Percentiles rank a stretch among this genome's conserved stretches.
phyloP scores from a whole-genome alignment of 106 monocot species.

The Allium sativum region DNA sequence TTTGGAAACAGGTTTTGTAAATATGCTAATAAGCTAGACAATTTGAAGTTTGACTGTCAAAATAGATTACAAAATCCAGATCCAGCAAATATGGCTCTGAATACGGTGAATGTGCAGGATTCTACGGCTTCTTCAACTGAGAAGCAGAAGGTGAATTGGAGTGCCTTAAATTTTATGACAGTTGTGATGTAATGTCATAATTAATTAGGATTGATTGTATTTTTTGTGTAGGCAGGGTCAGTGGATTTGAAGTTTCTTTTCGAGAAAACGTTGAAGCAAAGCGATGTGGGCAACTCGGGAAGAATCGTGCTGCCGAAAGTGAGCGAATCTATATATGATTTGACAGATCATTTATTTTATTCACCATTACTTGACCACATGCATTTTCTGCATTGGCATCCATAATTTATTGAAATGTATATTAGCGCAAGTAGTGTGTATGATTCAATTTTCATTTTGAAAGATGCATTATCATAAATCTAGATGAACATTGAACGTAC shows the following conservation, averaged over 20 bases:
- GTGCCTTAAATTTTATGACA: not conserved
- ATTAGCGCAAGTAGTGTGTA: too few species aligned
- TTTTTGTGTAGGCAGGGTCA: constrained; percentile 21
- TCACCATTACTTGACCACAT: not conserved
- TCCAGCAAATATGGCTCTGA: not conserved
- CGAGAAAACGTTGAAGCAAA: constrained; percentile 88
- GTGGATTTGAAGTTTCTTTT: constrained; percentile 71
- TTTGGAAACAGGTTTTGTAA: not conserved
- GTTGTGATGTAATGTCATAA: not conserved
- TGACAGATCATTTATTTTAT: too few species aligned
- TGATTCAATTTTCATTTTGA: too few species aligned
- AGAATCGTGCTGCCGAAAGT: constrained; percentile 92
- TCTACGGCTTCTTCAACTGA: not conserved
- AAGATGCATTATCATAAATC: too few species aligned
- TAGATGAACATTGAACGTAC: too few species aligned
- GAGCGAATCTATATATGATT: constrained; percentile 6
- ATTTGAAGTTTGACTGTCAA: constrained; percentile 16
- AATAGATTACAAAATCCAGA: constrained; percentile 1
- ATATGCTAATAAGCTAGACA: not conserved
- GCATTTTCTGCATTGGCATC: too few species aligned
- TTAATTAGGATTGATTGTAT: not conserved
- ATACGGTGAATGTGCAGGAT: not conserved
- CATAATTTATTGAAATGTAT: too few species aligned
- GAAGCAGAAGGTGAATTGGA: not conserved
- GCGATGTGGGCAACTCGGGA: constrained; percentile 80